phyloP scores from a whole-genome alignment of 192 early-diverging fungal genomes.

The Oehlia diaphana region DNA sequence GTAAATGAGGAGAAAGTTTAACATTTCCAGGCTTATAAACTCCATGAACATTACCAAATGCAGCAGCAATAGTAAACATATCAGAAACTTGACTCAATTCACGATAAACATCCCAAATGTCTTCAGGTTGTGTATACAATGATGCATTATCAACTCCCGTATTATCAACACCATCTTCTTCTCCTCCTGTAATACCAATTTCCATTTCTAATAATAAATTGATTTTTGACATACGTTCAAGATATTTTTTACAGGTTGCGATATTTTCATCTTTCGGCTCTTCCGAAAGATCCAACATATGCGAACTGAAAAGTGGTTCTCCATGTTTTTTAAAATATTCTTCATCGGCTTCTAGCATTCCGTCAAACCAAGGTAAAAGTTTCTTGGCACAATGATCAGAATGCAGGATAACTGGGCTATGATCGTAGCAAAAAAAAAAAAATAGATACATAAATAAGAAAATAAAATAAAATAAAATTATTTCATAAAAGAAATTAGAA shows the following conservation, averaged over 20 bases:
- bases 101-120: slow-evolving; percentile 93
- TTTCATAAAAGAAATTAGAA: not conserved
- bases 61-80: slow-evolving; percentile 94
- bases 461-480: not conserved
- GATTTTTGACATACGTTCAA: slow-evolving; percentile 88
- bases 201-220: slow-evolving; percentile 95
- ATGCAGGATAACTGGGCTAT: slow-evolving; percentile 73
- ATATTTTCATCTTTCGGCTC: slow-evolving; percentile 96
- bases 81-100: slow-evolving; percentile 83
- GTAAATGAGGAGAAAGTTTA: slow-evolving; percentile 87
- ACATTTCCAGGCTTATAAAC: slow-evolving; percentile 98
- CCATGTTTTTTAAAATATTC: slow-evolving; percentile 90
- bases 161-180: slow-evolving; percentile 99
- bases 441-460: not conserved
- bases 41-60: slow-evolving; percentile 95
- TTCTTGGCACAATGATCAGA: slow-evolving; percentile 98
- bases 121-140: slow-evolving; percentile 95
- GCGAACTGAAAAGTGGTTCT: slow-evolving; percentile 96
- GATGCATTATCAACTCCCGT: slow-evolving; percentile 84
- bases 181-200: slow-evolving; percentile 97
- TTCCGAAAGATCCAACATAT: slow-evolving; percentile 97
- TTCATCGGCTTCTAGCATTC: slow-evolving; percentile 94
- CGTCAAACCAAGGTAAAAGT: slow-evolving; percentile 96
- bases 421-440: not conserved
- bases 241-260: slow-evolving; percentile 83